Conservation (phyloP, 306 rosid species). For the Carpinus fangiana region DNA sequence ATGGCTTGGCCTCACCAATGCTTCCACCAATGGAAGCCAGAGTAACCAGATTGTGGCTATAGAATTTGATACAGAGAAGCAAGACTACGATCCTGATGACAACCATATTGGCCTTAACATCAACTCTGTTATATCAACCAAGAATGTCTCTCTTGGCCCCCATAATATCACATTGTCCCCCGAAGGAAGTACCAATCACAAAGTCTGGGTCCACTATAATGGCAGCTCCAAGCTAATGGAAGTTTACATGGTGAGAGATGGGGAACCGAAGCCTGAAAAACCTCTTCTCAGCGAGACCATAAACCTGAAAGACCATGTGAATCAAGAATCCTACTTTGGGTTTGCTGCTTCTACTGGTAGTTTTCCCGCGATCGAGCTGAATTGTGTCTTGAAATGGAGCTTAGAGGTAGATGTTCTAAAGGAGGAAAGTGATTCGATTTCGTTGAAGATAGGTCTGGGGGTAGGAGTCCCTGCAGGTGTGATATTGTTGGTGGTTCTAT, state of each 20-base stretch:
- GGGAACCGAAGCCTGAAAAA: conserved; percentile 12
- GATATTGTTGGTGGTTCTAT: conserved; percentile 5
- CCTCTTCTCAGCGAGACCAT: conserved; percentile 37
- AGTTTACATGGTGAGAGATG: conserved; percentile 38
- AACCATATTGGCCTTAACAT: conserved; percentile 50
- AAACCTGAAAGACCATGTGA: conserved; percentile 29
- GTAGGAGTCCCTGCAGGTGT: conserved; percentile 29
- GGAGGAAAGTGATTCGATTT: conserved; percentile 1
- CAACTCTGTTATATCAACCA: conserved; percentile 39
- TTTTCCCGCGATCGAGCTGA: conserved; percentile 21
- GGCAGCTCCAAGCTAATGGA: conserved; percentile 39
- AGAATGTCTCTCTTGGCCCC: conserved; percentile 14
- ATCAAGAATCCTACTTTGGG: conserved; percentile 39
- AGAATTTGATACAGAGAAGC: conserved; percentile 48
- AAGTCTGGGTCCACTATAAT: conserved; percentile 41
- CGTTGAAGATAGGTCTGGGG: conserved; percentile 35
- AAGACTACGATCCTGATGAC: conserved; percentile 36
- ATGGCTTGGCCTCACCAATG: conserved; percentile 57
- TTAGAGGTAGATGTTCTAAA: conserved; percentile 2
- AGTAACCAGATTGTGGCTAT: conserved; percentile 39
- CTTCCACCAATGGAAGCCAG: conserved; percentile 22
- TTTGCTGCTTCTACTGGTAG: conserved; percentile 53
- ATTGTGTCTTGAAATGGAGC: conserved; percentile 46
- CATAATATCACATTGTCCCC: conserved; percentile 32
- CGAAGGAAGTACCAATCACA: background rate